These are phyloP conservation scores for Colletotrichum karsti DNA, from an alignment of 2,329 filamentous ascomycete species.

Conservation along the genomic window DNA sequence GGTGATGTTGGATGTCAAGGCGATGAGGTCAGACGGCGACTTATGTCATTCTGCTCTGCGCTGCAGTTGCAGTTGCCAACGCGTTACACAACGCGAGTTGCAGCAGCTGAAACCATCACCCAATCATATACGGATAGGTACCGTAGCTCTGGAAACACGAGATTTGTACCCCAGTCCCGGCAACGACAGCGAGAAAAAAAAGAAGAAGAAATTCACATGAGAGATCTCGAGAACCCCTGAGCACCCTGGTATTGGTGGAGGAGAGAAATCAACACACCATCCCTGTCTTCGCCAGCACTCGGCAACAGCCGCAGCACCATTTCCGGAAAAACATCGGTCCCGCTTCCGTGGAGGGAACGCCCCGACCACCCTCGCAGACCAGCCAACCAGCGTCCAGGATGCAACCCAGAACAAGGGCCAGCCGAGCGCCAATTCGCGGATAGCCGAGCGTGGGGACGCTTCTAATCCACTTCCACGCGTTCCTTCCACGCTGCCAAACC, in stretches of 20 bases:
- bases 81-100: conserved; percentile 8
- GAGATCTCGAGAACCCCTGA: background rate
- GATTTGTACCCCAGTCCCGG: background rate
- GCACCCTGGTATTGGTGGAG: background rate
- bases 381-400: background rate
- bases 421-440: background rate
- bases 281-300: background rate
- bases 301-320: conserved; percentile 15
- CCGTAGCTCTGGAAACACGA: conserved; percentile 3
- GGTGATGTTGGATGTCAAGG: background rate
- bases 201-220: background rate
- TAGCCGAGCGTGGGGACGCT: background rate
- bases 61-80: background rate
- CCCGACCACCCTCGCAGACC: background rate
- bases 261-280: background rate
- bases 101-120: conserved; percentile 19
- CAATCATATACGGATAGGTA: background rate
- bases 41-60: background rate
- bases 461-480: conserved; percentile 19
- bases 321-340: conserved; percentile 18
- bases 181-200: background rate
- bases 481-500: conserved; percentile 3
- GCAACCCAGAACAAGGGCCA: background rate
- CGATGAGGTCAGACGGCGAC: conserved; percentile 12
- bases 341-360: background rate